phyloP scores from a whole-genome alignment of 768 basidiomycete genomes.

The Crepidotus variabilis region DNA sequence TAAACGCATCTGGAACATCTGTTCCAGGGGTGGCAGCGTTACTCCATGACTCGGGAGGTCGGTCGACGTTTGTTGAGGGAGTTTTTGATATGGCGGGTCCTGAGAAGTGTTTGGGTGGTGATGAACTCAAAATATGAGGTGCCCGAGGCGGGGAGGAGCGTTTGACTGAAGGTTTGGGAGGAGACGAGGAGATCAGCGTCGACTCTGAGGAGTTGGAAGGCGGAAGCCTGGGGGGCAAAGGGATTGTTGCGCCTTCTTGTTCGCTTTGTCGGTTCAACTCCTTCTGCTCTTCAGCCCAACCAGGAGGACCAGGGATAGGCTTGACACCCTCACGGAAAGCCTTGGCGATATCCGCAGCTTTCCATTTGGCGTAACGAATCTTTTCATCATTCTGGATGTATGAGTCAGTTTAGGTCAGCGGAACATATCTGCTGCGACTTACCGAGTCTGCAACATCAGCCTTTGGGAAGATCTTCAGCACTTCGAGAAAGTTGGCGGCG shows the following conservation, averaged over 20 bases:
- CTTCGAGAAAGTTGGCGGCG: constrained; percentile 91
- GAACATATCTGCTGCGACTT: constrained; percentile 18
- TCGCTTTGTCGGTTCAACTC: constrained; percentile 20
- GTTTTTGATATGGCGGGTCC: too few relatives aligned
- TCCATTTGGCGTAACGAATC: constrained; percentile 95
- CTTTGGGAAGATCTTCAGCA: constrained; percentile 74
- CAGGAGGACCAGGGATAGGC: constrained; percentile 78
- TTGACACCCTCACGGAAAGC: constrained; percentile 91
- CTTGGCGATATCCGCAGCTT: constrained; percentile 92
- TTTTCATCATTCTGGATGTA: constrained; percentile 72
- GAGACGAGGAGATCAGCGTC: constrained; percentile 16
- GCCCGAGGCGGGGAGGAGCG: neutral
- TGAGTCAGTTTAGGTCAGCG: constrained; percentile 1
- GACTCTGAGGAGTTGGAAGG: constrained; percentile 9
- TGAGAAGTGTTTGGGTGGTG: neutral
- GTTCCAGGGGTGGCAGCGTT: constrained; percentile 71
- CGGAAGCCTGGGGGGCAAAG: constrained; percentile 8
- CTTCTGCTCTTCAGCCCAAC: constrained; percentile 30
- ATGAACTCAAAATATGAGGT: neutral
- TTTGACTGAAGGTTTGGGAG: constrained; percentile 7
- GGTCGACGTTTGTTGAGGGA: too few relatives aligned
- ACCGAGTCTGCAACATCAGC: constrained; percentile 56
- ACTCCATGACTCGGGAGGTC: constrained; percentile 65
- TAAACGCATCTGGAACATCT: neutral
- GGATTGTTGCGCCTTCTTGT: constrained; percentile 12